phyloP scores from a whole-genome alignment of 805 yeast species.

The Monosporozyma solicola region DNA sequence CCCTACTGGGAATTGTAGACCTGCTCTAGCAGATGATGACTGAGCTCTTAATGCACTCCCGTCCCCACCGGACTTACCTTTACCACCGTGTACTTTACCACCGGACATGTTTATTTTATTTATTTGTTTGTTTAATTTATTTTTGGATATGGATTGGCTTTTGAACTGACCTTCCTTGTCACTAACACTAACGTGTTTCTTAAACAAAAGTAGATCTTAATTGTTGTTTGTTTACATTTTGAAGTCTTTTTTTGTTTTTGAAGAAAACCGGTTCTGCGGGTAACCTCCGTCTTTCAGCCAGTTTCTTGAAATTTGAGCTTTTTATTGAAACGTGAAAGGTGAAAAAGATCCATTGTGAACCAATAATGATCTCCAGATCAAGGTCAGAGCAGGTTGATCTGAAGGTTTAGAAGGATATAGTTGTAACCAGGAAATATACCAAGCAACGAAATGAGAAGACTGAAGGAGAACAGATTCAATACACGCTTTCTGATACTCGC shows the following conservation, averaged over 20 bases:
- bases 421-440: background rate
- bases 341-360: background rate
- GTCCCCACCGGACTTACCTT: conserved; percentile 79
- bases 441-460: background rate
- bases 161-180: background rate
- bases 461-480: background rate
- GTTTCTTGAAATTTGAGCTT: background rate
- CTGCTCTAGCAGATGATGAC: conserved; percentile 91
- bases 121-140: background rate
- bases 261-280: background rate
- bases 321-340: background rate
- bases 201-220: background rate
- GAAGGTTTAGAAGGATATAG: background rate
- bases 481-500: background rate
- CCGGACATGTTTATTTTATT: conserved; percentile 48
- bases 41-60: conserved; percentile 41
- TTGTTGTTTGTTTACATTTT: background rate
- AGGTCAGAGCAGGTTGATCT: background rate
- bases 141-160: background rate
- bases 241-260: background rate
- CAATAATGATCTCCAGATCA: background rate
- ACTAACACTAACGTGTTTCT: background rate
- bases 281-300: background rate
- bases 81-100: conserved; percentile 95
- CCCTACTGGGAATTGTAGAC: conserved; percentile 95